Conservation (phyloP, 352 stramenopile genomes). For the Phytophthora pinifolia region DNA sequence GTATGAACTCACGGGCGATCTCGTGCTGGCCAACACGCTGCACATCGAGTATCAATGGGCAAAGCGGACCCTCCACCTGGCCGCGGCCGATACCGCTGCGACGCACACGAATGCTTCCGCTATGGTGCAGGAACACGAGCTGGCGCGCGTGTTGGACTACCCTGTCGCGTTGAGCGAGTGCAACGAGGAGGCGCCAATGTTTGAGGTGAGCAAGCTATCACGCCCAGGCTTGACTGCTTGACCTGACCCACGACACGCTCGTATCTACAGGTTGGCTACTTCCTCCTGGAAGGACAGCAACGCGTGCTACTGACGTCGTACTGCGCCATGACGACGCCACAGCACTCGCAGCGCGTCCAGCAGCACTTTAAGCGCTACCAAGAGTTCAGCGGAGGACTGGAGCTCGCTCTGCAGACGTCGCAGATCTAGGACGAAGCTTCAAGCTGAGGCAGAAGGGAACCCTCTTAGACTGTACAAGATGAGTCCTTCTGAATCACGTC, state of each 20-base stretch:
- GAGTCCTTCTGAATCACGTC: too few relatives aligned
- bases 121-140: constrained; percentile 31
- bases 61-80: constrained; percentile 23
- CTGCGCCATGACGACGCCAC: constrained; percentile 36
- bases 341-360: constrained; percentile 21
- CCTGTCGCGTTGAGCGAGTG: constrained; percentile 66
- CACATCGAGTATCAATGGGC: constrained; percentile 31
- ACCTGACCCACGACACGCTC: neutral
- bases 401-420: constrained; percentile 21
- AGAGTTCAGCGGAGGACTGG: constrained; percentile 15
- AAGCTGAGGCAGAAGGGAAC: constrained; percentile 6
- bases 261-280: constrained; percentile 55
- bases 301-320: constrained; percentile 56
- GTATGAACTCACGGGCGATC: constrained; percentile 44
- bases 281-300: constrained; percentile 23
- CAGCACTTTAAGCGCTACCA: constrained; percentile 53
- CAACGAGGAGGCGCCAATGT: constrained; percentile 36
- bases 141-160: constrained; percentile 63
- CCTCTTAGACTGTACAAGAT: too few relatives aligned
- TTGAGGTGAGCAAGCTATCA: constrained; percentile 45
- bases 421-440: constrained; percentile 28
- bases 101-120: neutral
- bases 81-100: neutral
- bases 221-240: neutral
- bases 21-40: constrained; percentile 44